Evolutionary conservation across 129 eudicot species (phyloP).

Genomic region (Flaveria brownii): DNA sequence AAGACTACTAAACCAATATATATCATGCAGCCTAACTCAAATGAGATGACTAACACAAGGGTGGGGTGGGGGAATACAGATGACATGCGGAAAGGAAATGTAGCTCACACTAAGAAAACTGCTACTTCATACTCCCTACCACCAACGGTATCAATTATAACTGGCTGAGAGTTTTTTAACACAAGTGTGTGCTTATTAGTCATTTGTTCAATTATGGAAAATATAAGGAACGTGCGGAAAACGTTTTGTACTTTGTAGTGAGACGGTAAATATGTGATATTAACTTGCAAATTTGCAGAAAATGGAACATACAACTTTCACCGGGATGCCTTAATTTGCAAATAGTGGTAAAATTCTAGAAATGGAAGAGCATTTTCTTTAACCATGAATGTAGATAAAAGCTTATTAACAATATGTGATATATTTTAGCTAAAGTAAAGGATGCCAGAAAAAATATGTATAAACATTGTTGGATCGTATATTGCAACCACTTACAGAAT

Average conservation of each 20-base stretch:
- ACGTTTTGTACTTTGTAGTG: neutral
- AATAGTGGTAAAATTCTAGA: neutral
- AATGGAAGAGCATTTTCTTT: slow-evolving; percentile 1
- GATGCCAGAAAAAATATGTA: neutral
- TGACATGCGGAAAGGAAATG: neutral
- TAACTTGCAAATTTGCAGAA: neutral
- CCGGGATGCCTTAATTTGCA: slow-evolving; percentile 9
- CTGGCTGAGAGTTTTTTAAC: neutral
- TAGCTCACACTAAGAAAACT: neutral
- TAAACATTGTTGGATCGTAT: neutral
- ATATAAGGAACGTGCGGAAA: neutral
- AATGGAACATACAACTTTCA: neutral
- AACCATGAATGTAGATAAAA: slow-evolving; percentile 8
- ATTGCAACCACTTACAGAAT: slow-evolving; percentile 55
- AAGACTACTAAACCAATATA: slow-evolving; percentile 2
- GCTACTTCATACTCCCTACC: slow-evolving; percentile 13
- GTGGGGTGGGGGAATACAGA: neutral
- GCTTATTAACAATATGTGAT: neutral
- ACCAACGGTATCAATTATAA: neutral
- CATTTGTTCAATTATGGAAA: neutral
- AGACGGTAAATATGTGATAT: neutral
- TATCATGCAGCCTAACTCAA: neutral
- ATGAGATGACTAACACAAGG: slow-evolving; percentile 8
- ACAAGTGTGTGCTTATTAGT: neutral
- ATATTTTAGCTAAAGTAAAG: slow-evolving; percentile 10